Evolutionary conservation across 2,329 filamentous ascomycete genomes (phyloP).

Genomic region (Aspergillus fijiensis): DNA sequence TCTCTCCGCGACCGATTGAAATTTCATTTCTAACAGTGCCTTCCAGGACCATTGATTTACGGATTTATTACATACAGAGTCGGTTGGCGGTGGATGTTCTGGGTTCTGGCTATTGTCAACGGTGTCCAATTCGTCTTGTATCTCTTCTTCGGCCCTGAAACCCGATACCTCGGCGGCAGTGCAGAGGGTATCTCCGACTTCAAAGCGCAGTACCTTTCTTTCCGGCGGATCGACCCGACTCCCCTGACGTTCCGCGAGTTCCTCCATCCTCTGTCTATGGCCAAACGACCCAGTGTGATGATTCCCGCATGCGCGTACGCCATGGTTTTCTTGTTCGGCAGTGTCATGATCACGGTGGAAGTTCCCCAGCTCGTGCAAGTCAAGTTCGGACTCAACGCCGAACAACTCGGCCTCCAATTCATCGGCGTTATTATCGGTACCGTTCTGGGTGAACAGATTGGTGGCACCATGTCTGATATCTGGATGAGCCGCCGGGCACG

Average conservation of each 20-base stretch:
- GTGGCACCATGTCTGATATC: slow-evolving; percentile 54
- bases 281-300: slow-evolving; percentile 48
- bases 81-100: slow-evolving; percentile 61
- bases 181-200: slow-evolving; percentile 22
- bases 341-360: slow-evolving; percentile 58
- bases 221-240: slow-evolving; percentile 54
- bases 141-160: slow-evolving; percentile 56
- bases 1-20: background rate
- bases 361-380: slow-evolving; percentile 59
- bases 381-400: slow-evolving; percentile 57
- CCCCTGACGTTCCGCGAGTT: slow-evolving; percentile 54
- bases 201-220: slow-evolving; percentile 41
- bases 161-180: slow-evolving; percentile 47
- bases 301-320: slow-evolving; percentile 56
- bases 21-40: slow-evolving; percentile 26
- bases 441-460: slow-evolving; percentile 60
- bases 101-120: slow-evolving; percentile 58
- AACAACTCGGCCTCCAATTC: slow-evolving; percentile 62
- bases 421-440: slow-evolving; percentile 59
- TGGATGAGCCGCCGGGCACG: slow-evolving; percentile 52
- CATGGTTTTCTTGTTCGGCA: slow-evolving; percentile 59
- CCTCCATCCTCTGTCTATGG: slow-evolving; percentile 51
- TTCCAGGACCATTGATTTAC: slow-evolving; percentile 38
- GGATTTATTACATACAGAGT: slow-evolving; percentile 52
- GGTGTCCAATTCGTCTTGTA: slow-evolving; percentile 58